Base-by-base conservation (phyloP, 805 yeast genomes). In the Wickerhamiella azymoides region DNA sequence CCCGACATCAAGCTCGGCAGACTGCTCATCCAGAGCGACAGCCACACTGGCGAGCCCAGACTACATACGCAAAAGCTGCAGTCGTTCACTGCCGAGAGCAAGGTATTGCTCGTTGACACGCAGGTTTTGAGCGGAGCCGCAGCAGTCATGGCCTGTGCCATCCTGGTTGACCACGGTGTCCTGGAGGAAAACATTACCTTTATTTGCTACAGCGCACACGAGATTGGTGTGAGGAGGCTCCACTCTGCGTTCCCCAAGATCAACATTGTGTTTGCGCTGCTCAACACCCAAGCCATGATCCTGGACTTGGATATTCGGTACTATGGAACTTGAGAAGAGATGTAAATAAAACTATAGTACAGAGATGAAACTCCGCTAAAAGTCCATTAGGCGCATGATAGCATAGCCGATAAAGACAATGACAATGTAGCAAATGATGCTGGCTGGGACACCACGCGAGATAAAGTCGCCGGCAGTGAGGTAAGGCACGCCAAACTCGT, bases 91-190 rank as follows among this genome's bases (percentile, higher is more conserved):
- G 18, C 36, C 5, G 25, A 47, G 13, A 43, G 52, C 17, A 74
- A 72, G 49, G 76, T 84, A 1, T 62, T 89, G 8, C 62, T 89
- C 41, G 74, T 84, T 57, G 96, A 89, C 58, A 84, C 94, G 0
- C 96, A 89, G 59, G 70, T 85, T 41, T 79, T 84, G 27, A 79
- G 94, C 26, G 98, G 97, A 2, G 94, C 96, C 0, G 94, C 94
- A 0, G 79, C 88, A 1, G 81, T 85, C 37, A 92, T 89, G 97
- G 94, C 96, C 0, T 75, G 84, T 39, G 92, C 85, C 55, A 86
- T 89, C 3, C 65, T 89, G 41, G 54, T 83, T 13, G 97, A 89
- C 57, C 93, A 89, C 58, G 81, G 79, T 6, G 79, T 84, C 18
- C 54, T 60, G 8, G 71, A 73, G 41, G 64, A 69, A 26, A 72